A percentile compares a stretch with the other conserved stretches of the same genome.
Conservation (phyloP, 768 basidiomycete genomes). For the Erythrobasidium yunnanense region DNA sequence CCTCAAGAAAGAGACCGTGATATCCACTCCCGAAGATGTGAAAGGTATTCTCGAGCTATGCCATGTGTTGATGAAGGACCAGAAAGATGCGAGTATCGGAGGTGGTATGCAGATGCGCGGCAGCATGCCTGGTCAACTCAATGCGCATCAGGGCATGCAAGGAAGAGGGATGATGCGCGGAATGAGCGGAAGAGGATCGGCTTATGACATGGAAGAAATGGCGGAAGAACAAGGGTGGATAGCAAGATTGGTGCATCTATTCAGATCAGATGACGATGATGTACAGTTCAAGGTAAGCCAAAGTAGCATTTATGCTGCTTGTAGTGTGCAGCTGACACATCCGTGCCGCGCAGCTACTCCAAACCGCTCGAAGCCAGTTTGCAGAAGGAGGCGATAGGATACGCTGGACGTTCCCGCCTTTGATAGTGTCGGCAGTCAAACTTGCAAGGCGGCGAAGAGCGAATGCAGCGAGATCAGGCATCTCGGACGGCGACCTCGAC, state of each 20-base stretch:
- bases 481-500: conserved; percentile 51
- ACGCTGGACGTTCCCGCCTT: conserved; percentile 89
- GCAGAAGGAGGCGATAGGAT: conserved; percentile 79
- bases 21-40: conserved; percentile 88
- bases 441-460: conserved; percentile 82
- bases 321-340: neutral
- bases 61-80: conserved; percentile 78
- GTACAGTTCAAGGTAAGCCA: conserved; percentile 76
- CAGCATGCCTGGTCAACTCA: neutral
- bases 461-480: conserved; percentile 46
- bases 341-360: conserved; percentile 56
- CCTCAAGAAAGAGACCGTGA: conserved; percentile 89
- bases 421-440: conserved; percentile 86
- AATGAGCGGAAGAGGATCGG: conserved; percentile 46
- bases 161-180: conserved; percentile 34
- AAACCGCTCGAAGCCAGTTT: conserved; percentile 80
- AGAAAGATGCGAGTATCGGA: conserved; percentile 41
- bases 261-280: conserved; percentile 72
- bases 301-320: neutral
- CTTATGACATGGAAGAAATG: conserved; percentile 68
- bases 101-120: neutral
- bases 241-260: conserved; percentile 92
- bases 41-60: conserved; percentile 85
- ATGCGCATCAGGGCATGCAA: neutral
- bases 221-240: conserved; percentile 99